Evolutionary conservation across 2,329 filamentous ascomycete species (phyloP), one percentile per base, ranked within the genome.

Genomic region (Alternaria postmessia): DNA sequence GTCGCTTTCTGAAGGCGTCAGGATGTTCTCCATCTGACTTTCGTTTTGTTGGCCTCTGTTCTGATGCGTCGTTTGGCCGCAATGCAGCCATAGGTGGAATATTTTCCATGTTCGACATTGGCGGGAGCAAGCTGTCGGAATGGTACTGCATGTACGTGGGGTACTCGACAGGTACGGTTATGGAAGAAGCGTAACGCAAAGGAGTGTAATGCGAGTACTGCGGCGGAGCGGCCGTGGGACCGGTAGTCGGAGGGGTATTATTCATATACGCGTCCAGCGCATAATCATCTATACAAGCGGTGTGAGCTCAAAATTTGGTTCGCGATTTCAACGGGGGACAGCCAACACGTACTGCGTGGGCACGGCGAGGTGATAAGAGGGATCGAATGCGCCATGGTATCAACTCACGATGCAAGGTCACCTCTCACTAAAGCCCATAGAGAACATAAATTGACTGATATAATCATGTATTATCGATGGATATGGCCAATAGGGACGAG

Each of bases 21-120:
- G 20, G 20, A 14, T 36, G 12, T 8, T 52, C 38, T 36, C 57
- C 44, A 8, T 44, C 28, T 11, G 42, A 20, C 49, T 62, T 61
- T 43, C 67, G 61, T 57, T 69, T 69, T 34, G 48, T 60, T 30
- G 54, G 38, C n/a, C 30, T 51, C 16, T 12, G n/a, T 22, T 14
- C 41, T 34, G 32, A 26, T 12, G 3, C 22, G 41, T 41, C 26
- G 34, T 32, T 32, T 36, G 44, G 43, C 14, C 26, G 18, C 11
- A 57, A 22, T 34, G 43, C 22, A 32, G 44, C n/a, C 30, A 51
- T 46, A 1, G 57, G 41, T 18, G 49, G 12, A 28, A 48, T 43
- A 16, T 62, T 54, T 11, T 57, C 47, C 18, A 18, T 26, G 34
- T 59, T 49, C 11, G 14, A 5, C 8, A 32, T 22, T n/a, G 18